Evolutionary conservation across 2,329 filamentous ascomycete genomes (phyloP).

Genomic region (Botrytis porri): DNA sequence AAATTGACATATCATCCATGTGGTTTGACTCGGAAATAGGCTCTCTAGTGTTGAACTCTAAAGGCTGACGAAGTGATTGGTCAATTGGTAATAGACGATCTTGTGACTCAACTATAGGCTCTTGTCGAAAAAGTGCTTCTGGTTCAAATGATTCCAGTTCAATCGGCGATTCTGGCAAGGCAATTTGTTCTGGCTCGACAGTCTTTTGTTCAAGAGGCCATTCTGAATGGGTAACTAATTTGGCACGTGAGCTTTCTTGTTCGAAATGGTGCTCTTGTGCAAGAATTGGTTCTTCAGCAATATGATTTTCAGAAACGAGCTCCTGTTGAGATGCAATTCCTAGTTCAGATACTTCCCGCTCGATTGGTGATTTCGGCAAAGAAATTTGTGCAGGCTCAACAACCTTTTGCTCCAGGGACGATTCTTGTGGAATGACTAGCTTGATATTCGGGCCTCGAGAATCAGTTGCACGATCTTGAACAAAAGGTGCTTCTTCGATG

Average conservation of each 20-base stretch:
- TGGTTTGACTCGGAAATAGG: background rate
- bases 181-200: background rate
- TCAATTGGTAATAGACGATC: background rate
- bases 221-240: background rate
- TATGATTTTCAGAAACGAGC: background rate
- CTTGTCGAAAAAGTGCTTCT: background rate
- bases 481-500: background rate
- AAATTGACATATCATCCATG: background rate
- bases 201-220: background rate
- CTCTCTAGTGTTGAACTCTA: background rate
- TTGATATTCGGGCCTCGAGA: background rate
- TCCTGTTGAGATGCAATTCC: background rate
- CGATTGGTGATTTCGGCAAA: constrained; percentile 1
- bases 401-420: background rate
- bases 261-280: background rate
- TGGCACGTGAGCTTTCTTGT: background rate
- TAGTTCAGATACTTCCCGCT: background rate
- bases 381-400: background rate
- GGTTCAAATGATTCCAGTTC: background rate
- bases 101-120: background rate
- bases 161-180: background rate
- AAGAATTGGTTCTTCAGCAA: background rate
- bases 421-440: background rate
- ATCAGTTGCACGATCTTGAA: background rate
- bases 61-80: background rate